Base-by-base conservation (phyloP, 495 filamentous ascomycete genomes). In the Aspergillus panamensis region DNA sequence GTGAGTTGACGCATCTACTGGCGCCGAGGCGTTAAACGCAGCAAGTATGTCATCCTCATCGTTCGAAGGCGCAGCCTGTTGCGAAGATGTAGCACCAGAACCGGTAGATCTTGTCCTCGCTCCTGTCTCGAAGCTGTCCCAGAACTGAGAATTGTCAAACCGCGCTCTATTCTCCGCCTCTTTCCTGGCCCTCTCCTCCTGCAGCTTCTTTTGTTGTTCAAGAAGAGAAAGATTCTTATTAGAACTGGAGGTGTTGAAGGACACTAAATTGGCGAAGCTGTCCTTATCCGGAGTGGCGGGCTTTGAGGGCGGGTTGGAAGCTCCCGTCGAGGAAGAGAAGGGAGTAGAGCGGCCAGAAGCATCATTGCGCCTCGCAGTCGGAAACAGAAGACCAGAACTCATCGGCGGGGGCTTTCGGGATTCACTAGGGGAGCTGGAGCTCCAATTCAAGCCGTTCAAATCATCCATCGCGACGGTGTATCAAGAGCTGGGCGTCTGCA, bases 231-330 rank as follows among this genome's bases (percentile, higher is more conserved):
- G 74, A 58, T 86, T 92, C 68, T 81, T 85, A 45, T 71, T 72
- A 29, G 77, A 65, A 62, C 88, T 88, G n/a, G 84, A 79, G 12
- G 83, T 73, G 47, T 83, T 84, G 58, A 93, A 90, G 43, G 84
- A 87, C 19, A 97, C 87, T 17, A 98, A 78, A 65, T 88, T 91
- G 60, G 92, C 88, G 68, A 98, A 98, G 76, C 89, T 95, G 69
- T 97, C 93, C 52, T 81, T 81, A 6, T 81, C 77, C 2, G 87
- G 82, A 35, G 87, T 87, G 6, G 83, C 66, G 5, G 82, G 64
- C 62, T 85, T 83, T 1, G 84, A 78, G 17, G 78, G 77, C 29
- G 69, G 71, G 62, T 68, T 68, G 62, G 73, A 74, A 12, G 78
- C 73, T 53, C 81, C 79, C 20, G 79, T 77, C 58, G 83, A 77